Percentiles rank a stretch among this genome's conserved stretches.
phyloP scores from a whole-genome alignment of 2,329 filamentous ascomycete genomes.

The Ciborinia camelliae region DNA sequence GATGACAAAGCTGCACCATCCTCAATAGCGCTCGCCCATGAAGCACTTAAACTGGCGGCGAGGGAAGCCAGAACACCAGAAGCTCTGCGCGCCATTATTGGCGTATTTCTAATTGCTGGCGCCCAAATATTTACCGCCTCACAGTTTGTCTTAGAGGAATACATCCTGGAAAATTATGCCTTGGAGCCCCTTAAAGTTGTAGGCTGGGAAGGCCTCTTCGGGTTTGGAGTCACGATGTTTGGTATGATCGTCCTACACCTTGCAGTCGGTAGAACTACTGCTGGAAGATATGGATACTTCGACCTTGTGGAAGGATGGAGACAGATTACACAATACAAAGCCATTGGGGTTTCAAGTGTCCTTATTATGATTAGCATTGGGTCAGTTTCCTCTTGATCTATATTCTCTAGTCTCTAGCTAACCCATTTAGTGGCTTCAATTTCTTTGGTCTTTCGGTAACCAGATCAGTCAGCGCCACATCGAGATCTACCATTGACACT shows the following conservation, averaged over 20 bases:
- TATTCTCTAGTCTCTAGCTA: conserved; percentile 13
- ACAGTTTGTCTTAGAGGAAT: conserved; percentile 95
- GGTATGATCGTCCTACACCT: conserved; percentile 80
- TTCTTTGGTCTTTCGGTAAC: conserved; percentile 97
- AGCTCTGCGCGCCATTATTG: conserved; percentile 69
- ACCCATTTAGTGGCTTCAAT: conserved; percentile 75
- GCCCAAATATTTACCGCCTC: conserved; percentile 96
- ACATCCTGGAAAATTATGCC: conserved; percentile 76
- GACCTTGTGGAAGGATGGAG: conserved; percentile 83
- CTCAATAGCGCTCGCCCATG: conserved; percentile 40
- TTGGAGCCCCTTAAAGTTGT: conserved; percentile 80
- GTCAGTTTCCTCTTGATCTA: conserved; percentile 49
- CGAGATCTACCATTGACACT: conserved; percentile 93
- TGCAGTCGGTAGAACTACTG: conserved; percentile 68
- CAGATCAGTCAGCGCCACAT: conserved; percentile 82
- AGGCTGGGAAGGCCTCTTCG: conserved; percentile 94
- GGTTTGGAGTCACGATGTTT: conserved; percentile 73
- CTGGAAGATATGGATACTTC: conserved; percentile 78
- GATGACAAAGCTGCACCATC: conserved; percentile 47
- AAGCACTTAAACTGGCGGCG: conserved; percentile 43
- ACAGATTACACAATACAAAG: conserved; percentile 69
- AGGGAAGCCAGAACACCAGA: conserved; percentile 47
- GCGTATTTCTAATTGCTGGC: conserved; percentile 84
- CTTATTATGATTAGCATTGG: conserved; percentile 98
- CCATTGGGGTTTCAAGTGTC: conserved; percentile 73